Evolutionary conservation across 352 stramenopile genomes (phyloP), one percentile per base, ranked within the genome.

Genomic region (Bremia lactucae): DNA sequence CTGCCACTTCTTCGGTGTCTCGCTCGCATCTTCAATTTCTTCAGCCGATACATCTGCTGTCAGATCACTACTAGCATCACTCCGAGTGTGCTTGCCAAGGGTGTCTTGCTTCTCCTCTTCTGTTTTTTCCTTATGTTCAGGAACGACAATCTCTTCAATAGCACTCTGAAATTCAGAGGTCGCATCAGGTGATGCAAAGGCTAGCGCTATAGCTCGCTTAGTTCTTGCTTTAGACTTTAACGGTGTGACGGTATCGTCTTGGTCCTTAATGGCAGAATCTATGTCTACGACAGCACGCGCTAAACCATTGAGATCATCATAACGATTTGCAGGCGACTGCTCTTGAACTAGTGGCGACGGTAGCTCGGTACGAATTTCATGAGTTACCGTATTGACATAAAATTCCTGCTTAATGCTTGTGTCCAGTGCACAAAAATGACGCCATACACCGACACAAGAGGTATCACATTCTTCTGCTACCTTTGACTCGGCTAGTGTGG

Each of bases 371-470:
- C 77, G 77, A 52, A 91, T 87, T 36, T 91, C 73, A 42, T 75
- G 55, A 9, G 76, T 87, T 21, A 60, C 44, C 3, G 73, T 83
- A 61, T 91, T 75, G 16, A 91, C 75, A 38, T 84, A 91, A 29
- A 91, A 83, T 37, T 84, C 65, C 40, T 75, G 55, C 18, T 76
- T 66, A 21, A 75, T 62, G 28, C 48, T 60, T 21, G 58, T 67
- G 26, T 72, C 65, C 21, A 83, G 50, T 4, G 65, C 65, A 45
- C 75, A 69, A 42, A 91, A 70, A 33, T 89, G 75, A 11, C 79
- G 65, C 79, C 79, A 91, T 6, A 68, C 59, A 11, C 64, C 68
- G 16, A 68, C 48, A n/a, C 60, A 40, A 9, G 44, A 23, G 28
- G 45, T 10, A 15, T 60, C 50, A 28, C 50, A 43, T 3, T 57